Base-by-base conservation (phyloP, 176 grass and related monocot genomes). In the Oryza officinalis region DNA sequence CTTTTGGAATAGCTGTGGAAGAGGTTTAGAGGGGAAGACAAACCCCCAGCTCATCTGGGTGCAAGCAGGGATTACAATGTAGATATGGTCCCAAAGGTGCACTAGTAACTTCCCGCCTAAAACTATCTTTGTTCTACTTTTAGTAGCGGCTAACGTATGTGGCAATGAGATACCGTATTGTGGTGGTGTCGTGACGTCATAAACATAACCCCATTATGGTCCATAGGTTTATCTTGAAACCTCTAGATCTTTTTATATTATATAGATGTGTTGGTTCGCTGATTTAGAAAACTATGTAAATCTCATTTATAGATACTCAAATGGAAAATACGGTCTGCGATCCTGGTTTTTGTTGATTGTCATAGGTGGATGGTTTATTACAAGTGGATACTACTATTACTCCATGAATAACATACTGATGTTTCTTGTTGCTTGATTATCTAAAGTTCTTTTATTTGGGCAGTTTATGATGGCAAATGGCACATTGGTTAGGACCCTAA, bases 391-490 rank as follows among this genome's bases (percentile, higher is more conserved):
- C 26, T 13, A 31, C 22, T 14, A 18, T 77, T 7, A 20, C 41
- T 46, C n/a, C 23, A 72, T 47, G 27, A 54, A 47, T 71, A 45
- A 11, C 63, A 46, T 33, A 44, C 28, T 75, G 20, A 68, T 23
- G 52, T 68, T 8, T 18, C 27, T 31, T 75, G 20, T 13, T 1
- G 26, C 64, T 76, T 76, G 45, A 57, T 68, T 90, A 41, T 72
- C 33, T 54, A 64, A 77, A 86, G 7, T 46, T 35, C 13, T 79
- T 86, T 91, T 91, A 1, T 73, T 6, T 90, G 64, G 54, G 63
- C 87, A 97, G 95, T 94, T 94, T 83, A 97, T 94, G 90, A 97
- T 97, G 95, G 95, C 95, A 81, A 97, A 94, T 83, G 95, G 92
- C 37, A 97, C 78, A 67, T 91, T 97, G 90, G 92, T 97, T 54